Base-by-base conservation (phyloP, 441 rosid species). In the Hura crepitans region DNA sequence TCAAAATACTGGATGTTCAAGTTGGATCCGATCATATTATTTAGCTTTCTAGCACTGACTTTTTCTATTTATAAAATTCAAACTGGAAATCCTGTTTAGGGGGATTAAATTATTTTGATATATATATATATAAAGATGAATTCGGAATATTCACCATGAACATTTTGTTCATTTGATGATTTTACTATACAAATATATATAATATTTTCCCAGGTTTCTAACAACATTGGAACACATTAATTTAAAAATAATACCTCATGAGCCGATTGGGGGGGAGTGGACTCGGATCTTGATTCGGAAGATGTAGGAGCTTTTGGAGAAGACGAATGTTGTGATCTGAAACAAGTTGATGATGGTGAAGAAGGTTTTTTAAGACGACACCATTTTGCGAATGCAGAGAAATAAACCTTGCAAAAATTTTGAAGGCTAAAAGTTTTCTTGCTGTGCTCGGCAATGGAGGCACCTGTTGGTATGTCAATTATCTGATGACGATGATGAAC, bases 401-500 rank as follows among this genome's bases (percentile, higher is more conserved):
- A 72, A 68, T 69, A 82, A 69, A 83, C 35, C 69, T 74, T 79
- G 47, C 69, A 68, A 62, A 85, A 39, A 54, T 61, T 68, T 70
- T 73, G 71, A 55, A 81, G 13, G 77, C 69, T 69, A 62, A 74
- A 79, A 73, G 55, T 68, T 62, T 74, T 74, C 76, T 77, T 82
- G 60, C 77, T 79, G 3, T 25, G 35, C 28, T 56, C 74, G 14
- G 46, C 18, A 74, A 72, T 68, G 45, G 58, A 54, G 78, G 74
- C 77, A 79, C 56, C 69, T 76, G 74, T 65, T 60, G 77, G 46
- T 75, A 33, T 18, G 76, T 69, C 80, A 27, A 56, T 57, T 72
- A 72, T 50, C 20, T 72, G 60, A 47, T 53, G 59, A 46, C 51
- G 31, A 47, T 55, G 74, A 61, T 66, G 69, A 23, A 77, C 88